These are phyloP conservation scores for Chlorella sp. DNA, from an alignment of 139 green algal genomes.

Conservation along the genomic window DNA sequence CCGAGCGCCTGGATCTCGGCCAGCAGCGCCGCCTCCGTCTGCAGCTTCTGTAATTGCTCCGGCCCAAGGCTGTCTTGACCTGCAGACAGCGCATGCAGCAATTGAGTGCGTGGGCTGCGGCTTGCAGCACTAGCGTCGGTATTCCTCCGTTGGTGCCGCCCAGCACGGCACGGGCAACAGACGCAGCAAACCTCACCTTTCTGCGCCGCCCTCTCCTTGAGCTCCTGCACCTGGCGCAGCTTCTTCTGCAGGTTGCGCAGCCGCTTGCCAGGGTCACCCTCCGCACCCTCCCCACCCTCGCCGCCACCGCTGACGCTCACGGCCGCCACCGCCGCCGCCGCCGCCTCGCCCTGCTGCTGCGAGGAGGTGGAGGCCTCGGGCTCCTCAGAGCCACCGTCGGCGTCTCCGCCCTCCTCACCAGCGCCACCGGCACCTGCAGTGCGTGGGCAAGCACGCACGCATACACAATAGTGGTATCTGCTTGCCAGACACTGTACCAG, in stretches of 20 bases:
- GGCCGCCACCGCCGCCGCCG: constrained; percentile 2
- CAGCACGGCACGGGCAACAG: not conserved
- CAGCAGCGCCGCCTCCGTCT: not conserved
- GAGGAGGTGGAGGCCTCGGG: not conserved
- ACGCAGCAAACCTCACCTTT: constrained; percentile 12
- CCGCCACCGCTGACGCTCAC: not conserved
- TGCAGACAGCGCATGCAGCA: not conserved
- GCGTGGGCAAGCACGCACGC: too few relatives aligned
- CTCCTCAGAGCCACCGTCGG: constrained; percentile 9
- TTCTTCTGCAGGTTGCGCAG: constrained; percentile 67
- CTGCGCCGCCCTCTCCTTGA: constrained; percentile 49
- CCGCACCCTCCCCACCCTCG: constrained; percentile 6
- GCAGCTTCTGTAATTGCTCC: not conserved
- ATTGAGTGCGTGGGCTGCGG: too few relatives aligned
- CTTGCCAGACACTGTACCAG: too few relatives aligned
- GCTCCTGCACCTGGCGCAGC: constrained; percentile 55
- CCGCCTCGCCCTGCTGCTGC: constrained; percentile 1
- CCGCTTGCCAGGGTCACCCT: constrained; percentile 44
- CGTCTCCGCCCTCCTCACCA: too few relatives aligned
- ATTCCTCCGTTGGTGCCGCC: not conserved
- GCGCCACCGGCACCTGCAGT: too few relatives aligned
- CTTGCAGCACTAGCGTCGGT: not conserved
- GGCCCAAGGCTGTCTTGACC: not conserved
- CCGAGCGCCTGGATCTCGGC: not conserved
- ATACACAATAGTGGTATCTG: too few relatives aligned